Evolutionary conservation across 805 yeast genomes (phyloP), one percentile per base, ranked within the genome.

Genomic region (Blastobotrys mokoenaii): DNA sequence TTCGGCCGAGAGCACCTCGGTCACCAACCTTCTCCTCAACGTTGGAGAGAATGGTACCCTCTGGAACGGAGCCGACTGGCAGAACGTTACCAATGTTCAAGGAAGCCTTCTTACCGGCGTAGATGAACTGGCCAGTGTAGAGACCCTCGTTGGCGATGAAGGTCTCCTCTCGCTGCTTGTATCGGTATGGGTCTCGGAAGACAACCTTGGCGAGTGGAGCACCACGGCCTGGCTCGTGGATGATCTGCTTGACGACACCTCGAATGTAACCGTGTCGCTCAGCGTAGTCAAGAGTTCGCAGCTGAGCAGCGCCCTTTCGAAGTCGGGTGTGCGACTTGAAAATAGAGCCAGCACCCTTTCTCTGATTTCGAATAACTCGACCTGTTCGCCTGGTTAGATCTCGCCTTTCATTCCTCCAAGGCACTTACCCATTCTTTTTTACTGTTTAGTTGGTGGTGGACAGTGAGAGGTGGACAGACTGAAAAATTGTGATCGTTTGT

Each of bases 261-360:
- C 97, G 94, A 69, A 90, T 83, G 89, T 93, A 93, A 71, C 98
- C 98, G 74, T 90, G 96, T 73, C 96, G 90, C 80, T 93, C 98
- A 74, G 97, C 95, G 68, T 80, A 90, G 77, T 93, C 97, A 73
- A 90, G 83, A 71, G 96, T 84, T 84, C 98, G 87, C 74, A 90
- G 83, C 86, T 90, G 90, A 72, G 98, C 98, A 72, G 98, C 97
- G 74, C 98, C 98, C 79, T 93, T 86, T 85, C 98, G 88, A 76
- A 93, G 86, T 79, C 97, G 90, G 82, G 97, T 90, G 93, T 90
- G 95, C 69, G 98, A 82, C 72, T 95, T 84, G 88, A 93, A 93
- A 82, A 93, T 88, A 69, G 97, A 90, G 72, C 98, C 97, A 76
- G 96, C 96, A 84, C 97, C 97, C 81, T 93, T 93, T 88, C 99